phyloP scores from a whole-genome alignment of 2,329 filamentous ascomycete species.

The Pseudopyricularia javanii region DNA sequence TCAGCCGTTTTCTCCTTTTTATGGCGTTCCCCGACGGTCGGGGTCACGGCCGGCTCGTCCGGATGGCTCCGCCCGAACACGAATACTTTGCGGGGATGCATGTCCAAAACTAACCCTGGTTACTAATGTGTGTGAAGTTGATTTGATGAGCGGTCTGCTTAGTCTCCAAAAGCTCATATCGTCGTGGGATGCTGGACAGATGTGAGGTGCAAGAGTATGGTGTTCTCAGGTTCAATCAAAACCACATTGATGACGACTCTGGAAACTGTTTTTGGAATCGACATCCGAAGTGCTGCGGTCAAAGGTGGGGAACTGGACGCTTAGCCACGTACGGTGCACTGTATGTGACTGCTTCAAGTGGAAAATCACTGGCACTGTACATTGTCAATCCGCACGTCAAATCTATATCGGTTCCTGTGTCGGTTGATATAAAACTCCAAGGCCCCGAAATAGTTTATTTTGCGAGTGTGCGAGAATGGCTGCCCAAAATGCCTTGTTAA shows the following conservation, averaged over 20 bases:
- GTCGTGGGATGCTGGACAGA: neutral
- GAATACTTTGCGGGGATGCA: neutral
- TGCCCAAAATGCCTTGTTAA: too few species aligned
- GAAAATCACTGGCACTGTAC: neutral
- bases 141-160: neutral
- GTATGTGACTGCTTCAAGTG: too few species aligned
- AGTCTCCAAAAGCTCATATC: neutral
- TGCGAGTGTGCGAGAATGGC: too few species aligned
- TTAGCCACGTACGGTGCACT: neutral
- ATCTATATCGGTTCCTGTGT: too few species aligned
- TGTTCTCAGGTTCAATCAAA: neutral
- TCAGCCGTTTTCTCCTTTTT: neutral
- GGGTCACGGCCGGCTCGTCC: neutral
- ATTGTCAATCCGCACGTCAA: too few species aligned
- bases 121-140: constrained; percentile 3
- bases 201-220: neutral
- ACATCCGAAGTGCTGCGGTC: neutral
- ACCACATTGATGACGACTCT: neutral
- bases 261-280: neutral
- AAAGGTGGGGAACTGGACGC: neutral
- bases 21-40: neutral
- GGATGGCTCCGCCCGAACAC: too few species aligned
- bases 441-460: too few species aligned
- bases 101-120: neutral
- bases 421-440: too few species aligned